Percentiles rank a stretch among this genome's conserved stretches.
Conservation (phyloP, 1,284 basidiomycete species). For the Leccinum fallax region DNA sequence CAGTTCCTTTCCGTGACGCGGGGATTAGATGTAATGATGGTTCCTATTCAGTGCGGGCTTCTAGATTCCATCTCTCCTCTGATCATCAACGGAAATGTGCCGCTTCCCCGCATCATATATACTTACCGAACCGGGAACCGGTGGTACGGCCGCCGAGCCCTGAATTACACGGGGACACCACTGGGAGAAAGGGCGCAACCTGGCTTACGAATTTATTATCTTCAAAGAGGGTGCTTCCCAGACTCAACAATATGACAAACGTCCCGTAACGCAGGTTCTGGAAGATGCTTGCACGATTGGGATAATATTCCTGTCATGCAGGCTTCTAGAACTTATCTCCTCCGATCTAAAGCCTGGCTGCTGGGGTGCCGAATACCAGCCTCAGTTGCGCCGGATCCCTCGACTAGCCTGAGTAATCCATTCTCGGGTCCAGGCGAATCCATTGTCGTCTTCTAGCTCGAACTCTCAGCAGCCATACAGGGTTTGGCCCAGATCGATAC, state of each 20-base stretch:
- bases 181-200: neutral
- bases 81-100: neutral
- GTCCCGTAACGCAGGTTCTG: neutral
- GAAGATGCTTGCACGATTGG: neutral
- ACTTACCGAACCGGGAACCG: neutral
- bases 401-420: too few species aligned
- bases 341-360: neutral
- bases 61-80: neutral
- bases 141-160: neutral
- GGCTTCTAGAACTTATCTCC: neutral
- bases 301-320: neutral
- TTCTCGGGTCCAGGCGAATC: too few species aligned
- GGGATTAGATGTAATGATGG: neutral
- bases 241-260: too few species aligned
- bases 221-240: neutral
- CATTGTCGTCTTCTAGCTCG: too few species aligned
- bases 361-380: neutral
- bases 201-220: neutral
- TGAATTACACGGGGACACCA: neutral
- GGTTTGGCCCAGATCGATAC: neutral
- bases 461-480: too few species aligned
- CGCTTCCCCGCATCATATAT: neutral
- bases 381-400: neutral
- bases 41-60: neutral
- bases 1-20: neutral